Evolutionary conservation across 2,329 filamentous ascomycete genomes (phyloP), one percentile per base, ranked within the genome.

Genomic region (Ophiostoma piceae): DNA sequence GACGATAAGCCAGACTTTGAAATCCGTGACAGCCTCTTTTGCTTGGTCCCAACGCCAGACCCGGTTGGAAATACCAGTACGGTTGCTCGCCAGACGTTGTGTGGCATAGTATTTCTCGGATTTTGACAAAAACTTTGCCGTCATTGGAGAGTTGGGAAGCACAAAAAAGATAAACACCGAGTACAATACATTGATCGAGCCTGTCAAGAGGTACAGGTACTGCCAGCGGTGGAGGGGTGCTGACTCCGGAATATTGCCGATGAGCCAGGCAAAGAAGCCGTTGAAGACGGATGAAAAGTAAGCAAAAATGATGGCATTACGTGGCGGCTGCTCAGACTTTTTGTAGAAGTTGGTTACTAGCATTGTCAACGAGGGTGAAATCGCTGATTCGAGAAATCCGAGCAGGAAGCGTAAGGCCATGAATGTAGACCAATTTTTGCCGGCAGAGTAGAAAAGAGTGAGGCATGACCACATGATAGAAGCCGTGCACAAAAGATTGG

Each of bases 301-400:
- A 8, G 65, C 65, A 47, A 60, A 71, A 39, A 26, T 41, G 65
- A 66, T 69, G 1, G 66, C 68, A 29, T 71, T 70, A 3, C 71
- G 62, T 2, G 68, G 67, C 26, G 71, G 70, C 66, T 73, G 71
- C 60, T 70, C 71, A 29, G 35, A 19, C 43, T 69, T 68, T 16
- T 74, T 77, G 70, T 77, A 78, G 75, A 76, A 79, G 74, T 76
- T 77, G 39, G 73, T 72, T 11, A 77, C 70, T 3, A 79, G 73
- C 26, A 79, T 71, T 19, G 78, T 75, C 74, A 77, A 72, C 77
- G 72, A 74, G 1, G 74, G 76, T 16, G 74, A 71, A 29, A 79
- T 75, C 6, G 76, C 74, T 12, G 77, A 74, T 70, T 79, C 77
- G 35, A 78, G 73, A 8, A 75, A 74, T 11, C 76, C 77, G 12